phyloP scores from a whole-genome alignment of 352 stramenopile genomes.

The Phytophthora boehmeriae region DNA sequence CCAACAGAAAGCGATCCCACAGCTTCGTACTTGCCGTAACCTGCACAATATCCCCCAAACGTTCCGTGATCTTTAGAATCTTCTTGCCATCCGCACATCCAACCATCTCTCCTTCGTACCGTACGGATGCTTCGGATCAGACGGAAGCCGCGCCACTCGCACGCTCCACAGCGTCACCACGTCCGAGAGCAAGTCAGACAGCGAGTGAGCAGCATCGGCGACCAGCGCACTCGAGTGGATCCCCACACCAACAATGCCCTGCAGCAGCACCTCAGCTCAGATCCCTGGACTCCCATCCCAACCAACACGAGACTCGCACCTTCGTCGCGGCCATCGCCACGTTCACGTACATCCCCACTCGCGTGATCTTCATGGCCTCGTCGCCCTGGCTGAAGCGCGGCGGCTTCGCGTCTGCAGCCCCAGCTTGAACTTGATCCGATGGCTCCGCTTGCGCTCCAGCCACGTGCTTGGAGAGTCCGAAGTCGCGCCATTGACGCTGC shows the following conservation, averaged over 20 bases:
- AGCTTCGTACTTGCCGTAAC: slow-evolving; percentile 91
- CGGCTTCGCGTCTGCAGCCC: slow-evolving; percentile 2
- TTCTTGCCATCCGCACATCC: not conserved
- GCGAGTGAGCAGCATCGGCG: slow-evolving; percentile 95
- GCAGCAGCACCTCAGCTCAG: no score
- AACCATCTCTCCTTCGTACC: slow-evolving; percentile 28
- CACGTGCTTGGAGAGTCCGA: slow-evolving; percentile 20
- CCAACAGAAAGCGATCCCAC: slow-evolving; percentile 88
- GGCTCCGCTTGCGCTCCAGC: no score
- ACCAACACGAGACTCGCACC: slow-evolving; percentile 29
- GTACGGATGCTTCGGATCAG: slow-evolving; percentile 93
- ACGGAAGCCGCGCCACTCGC: slow-evolving; percentile 90
- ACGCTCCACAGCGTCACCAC: slow-evolving; percentile 97
- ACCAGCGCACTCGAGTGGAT: slow-evolving; percentile 93
- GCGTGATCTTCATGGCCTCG: slow-evolving; percentile 90
- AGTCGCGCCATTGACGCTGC: slow-evolving; percentile 24
- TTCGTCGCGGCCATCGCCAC: slow-evolving; percentile 91
- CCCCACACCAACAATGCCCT: slow-evolving; percentile 73
- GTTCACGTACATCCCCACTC: slow-evolving; percentile 94
- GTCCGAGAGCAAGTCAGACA: slow-evolving; percentile 96
- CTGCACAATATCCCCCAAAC: slow-evolving; percentile 13
- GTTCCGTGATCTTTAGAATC: not conserved
- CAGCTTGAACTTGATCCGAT: slow-evolving; percentile 4
- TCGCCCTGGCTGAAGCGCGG: slow-evolving; percentile 36
- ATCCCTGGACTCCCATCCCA: not conserved